A percentile compares a stretch with the other conserved stretches of the same genome.
These are phyloP conservation scores for Scalesia atractyloides DNA, from an alignment of 129 eudicot species.

Conservation along the genomic window DNA sequence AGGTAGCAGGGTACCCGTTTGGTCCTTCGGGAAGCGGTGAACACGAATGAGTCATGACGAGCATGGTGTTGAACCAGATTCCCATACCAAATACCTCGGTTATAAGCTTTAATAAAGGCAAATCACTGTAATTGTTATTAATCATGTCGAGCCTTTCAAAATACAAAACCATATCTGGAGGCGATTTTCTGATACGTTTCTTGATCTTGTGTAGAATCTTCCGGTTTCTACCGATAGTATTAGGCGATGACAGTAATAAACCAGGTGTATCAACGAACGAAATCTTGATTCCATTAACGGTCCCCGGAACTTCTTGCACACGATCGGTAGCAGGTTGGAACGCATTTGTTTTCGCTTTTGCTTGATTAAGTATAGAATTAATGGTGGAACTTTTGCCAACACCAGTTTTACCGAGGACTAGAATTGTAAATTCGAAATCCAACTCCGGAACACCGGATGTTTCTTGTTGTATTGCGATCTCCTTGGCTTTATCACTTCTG, in stretches of 20 bases:
- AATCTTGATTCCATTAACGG: constrained; percentile 62
- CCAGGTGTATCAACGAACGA: constrained; percentile 96
- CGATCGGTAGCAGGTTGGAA: constrained; percentile 72
- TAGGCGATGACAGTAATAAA: constrained; percentile 61
- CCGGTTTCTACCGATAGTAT: constrained; percentile 53
- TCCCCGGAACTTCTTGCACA: constrained; percentile 69
- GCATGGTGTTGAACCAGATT: constrained; percentile 93
- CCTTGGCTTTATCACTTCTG: constrained; percentile 59
- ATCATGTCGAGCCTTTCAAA: constrained; percentile 83
- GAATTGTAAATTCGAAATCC: constrained; percentile 70
- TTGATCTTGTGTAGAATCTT: constrained; percentile 68
- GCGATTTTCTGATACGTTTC: constrained; percentile 51
- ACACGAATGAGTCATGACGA: constrained; percentile 93
- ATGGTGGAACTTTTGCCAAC: constrained; percentile 97
- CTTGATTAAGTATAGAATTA: constrained; percentile 77
- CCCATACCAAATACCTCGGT: constrained; percentile 80
- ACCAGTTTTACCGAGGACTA: constrained; percentile 88
- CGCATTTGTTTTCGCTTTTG: constrained; percentile 73
- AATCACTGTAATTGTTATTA: constrained; percentile 60
- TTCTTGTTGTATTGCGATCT: constrained; percentile 74
- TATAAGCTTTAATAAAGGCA: constrained; percentile 73
- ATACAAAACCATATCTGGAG: constrained; percentile 85
- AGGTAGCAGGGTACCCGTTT: constrained; percentile 71
- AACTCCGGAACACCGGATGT: constrained; percentile 52
- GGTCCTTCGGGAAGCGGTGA: constrained; percentile 83